Conservation (phyloP, 75 land plant species). For the Sequoia sempervirens region DNA sequence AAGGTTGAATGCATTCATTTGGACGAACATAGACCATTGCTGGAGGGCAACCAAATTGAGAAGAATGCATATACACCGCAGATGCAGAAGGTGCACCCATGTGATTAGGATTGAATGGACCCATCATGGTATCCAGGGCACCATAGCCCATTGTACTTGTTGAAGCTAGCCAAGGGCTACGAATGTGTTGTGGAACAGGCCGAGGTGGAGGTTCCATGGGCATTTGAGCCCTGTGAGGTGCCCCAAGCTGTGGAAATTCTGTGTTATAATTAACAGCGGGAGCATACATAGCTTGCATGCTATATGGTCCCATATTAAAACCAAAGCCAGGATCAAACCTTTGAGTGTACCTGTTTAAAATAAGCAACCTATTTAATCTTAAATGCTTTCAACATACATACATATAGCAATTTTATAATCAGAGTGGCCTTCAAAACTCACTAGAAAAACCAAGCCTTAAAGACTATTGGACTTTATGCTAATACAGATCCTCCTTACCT, state of each 20-base stretch:
- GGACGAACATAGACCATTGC: constrained; percentile 57
- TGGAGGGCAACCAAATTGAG: constrained; percentile 75
- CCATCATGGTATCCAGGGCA: constrained; percentile 66
- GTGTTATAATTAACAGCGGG: constrained; percentile 93
- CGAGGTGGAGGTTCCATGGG: constrained; percentile 59
- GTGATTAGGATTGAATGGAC: constrained; percentile 61
- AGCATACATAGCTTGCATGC: constrained; percentile 83
- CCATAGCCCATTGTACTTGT: constrained; percentile 40
- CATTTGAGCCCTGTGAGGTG: constrained; percentile 55
- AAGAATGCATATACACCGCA: constrained; percentile 61
- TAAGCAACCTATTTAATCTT: not conserved
- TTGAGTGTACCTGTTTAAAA: constrained; percentile 66
- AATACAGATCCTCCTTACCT: constrained; percentile 41
- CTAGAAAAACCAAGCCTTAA: too few species aligned
- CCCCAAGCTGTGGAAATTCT: constrained; percentile 95
- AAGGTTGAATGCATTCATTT: constrained; percentile 66
- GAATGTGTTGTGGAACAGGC: constrained; percentile 46
- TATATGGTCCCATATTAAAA: constrained; percentile 70
- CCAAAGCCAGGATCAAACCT: constrained; percentile 99
- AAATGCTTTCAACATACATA: not conserved
- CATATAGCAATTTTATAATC: constrained; percentile 9
- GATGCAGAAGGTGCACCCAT: constrained; percentile 39
- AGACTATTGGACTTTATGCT: not conserved
- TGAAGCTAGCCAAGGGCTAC: constrained; percentile 55
- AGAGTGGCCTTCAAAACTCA: not conserved